Percentiles rank a stretch among this genome's conserved stretches.
Conservation (phyloP, 495 filamentous ascomycete species). For the Cercophora samala region DNA sequence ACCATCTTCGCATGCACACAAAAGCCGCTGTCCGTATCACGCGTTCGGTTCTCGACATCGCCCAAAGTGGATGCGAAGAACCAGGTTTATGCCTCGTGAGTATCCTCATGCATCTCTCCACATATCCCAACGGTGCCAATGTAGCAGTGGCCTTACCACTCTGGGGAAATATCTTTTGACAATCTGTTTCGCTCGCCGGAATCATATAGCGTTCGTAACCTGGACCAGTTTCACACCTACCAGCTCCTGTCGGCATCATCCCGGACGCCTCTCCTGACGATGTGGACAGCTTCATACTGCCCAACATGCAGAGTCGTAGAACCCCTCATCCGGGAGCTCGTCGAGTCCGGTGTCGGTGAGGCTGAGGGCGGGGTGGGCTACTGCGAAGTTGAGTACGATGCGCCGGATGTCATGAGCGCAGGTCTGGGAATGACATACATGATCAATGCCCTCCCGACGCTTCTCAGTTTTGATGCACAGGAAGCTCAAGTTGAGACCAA, state of each 20-base stretch:
- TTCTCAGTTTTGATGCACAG: slow-evolving; percentile 62
- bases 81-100: slow-evolving; percentile 48
- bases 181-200: slow-evolving; percentile 4
- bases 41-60: slow-evolving; percentile 33
- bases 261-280: slow-evolving; percentile 59
- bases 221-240: slow-evolving; percentile 59
- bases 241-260: slow-evolving; percentile 56
- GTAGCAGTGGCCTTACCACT: background rate
- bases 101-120: slow-evolving; percentile 5
- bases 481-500: slow-evolving; percentile 56
- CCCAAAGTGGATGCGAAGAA: slow-evolving; percentile 33
- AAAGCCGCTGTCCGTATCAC: slow-evolving; percentile 3
- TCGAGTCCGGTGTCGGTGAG: slow-evolving; percentile 58
- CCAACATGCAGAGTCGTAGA: slow-evolving; percentile 54
- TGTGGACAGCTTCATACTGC: slow-evolving; percentile 69
- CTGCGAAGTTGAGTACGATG: slow-evolving; percentile 61
- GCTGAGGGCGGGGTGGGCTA: slow-evolving; percentile 57
- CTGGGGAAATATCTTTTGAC: background rate
- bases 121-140: background rate
- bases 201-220: slow-evolving; percentile 51
- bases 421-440: slow-evolving; percentile 55
- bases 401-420: slow-evolving; percentile 52
- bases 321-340: slow-evolving; percentile 51
- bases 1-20: slow-evolving; percentile 7
- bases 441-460: slow-evolving; percentile 64